These are phyloP conservation scores for Mentha longifolia DNA, from an alignment of 257 asterid species.

Conservation along the genomic window DNA sequence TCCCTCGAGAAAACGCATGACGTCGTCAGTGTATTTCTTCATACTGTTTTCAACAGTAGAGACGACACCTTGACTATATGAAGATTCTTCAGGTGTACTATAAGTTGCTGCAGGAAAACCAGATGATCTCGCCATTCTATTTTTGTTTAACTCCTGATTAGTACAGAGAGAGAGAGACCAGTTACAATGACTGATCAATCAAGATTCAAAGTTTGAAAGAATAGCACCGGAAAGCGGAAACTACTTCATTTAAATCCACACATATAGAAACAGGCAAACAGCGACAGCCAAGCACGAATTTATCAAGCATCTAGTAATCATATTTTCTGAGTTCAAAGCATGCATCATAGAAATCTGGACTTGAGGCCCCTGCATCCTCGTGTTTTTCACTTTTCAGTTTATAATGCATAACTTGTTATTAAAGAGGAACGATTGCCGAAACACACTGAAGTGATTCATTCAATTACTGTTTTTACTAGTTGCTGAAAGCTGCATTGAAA, in stretches of 20 bases:
- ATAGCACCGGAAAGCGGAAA: background rate
- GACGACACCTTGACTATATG: constrained; percentile 69
- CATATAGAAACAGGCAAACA: background rate
- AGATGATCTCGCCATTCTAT: constrained; percentile 77
- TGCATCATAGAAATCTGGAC: background rate
- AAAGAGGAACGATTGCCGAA: constrained; percentile 9
- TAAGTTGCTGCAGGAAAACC: constrained; percentile 64
- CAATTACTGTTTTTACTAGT: background rate
- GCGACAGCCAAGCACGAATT: background rate
- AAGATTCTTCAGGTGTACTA: constrained; percentile 80
- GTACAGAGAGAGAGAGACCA: constrained; percentile 17
- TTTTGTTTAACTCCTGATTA: constrained; percentile 83
- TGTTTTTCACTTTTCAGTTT: background rate
- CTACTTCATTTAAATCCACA: background rate
- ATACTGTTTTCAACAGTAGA: constrained; percentile 70
- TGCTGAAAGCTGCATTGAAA: background rate
- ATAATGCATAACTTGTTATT: constrained; percentile 9
- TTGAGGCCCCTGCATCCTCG: background rate
- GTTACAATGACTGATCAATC: background rate
- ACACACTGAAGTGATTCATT: background rate
- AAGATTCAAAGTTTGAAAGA: background rate
- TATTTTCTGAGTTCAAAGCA: background rate
- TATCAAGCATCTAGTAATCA: background rate
- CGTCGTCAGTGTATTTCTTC: constrained; percentile 86
- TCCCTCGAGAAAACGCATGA: constrained; percentile 96